These are phyloP conservation scores for Carex myosuroides DNA, from an alignment of 176 grass and related monocot species.

Conservation along the genomic window DNA sequence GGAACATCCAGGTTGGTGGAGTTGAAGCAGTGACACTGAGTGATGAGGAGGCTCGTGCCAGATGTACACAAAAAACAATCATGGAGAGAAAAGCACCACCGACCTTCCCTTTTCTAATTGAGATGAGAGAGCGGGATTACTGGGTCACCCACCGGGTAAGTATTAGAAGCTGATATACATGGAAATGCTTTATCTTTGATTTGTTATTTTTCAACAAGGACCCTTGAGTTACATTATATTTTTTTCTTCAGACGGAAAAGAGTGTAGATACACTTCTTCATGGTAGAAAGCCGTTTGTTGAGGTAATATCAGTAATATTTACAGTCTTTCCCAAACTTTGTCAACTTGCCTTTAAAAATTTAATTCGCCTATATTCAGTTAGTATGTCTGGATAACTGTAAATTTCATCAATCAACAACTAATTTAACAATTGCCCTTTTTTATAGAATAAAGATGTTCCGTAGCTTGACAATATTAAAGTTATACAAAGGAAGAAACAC, in stretches of 20 bases:
- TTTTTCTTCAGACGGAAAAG: slow-evolving; percentile 74
- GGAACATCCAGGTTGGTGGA: slow-evolving; percentile 66
- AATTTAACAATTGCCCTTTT: background rate
- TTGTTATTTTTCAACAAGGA: background rate
- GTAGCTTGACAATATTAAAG: background rate
- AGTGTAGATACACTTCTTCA: slow-evolving; percentile 87
- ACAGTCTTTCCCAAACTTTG: background rate
- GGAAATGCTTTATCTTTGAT: background rate
- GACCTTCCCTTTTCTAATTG: slow-evolving; percentile 94
- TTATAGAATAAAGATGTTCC: background rate
- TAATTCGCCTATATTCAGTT: background rate
- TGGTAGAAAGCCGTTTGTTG: slow-evolving; percentile 83
- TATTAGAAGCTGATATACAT: background rate
- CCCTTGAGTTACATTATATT: background rate
- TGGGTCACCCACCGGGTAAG: slow-evolving; percentile 88
- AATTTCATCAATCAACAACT: slow-evolving; percentile 5
- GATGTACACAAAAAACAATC: slow-evolving; percentile 84
- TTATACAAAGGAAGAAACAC: background rate
- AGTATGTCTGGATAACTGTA: background rate
- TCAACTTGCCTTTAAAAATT: background rate
- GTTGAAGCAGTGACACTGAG: slow-evolving; percentile 92
- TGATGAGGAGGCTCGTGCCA: slow-evolving; percentile 88
- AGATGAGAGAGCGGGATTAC: slow-evolving; percentile 90
- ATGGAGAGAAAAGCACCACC: slow-evolving; percentile 81
- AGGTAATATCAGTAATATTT: slow-evolving; percentile 35